A percentile compares a stretch with the other conserved stretches of the same genome.
These are phyloP conservation scores for Albophoma yamanashiensis DNA, from an alignment of 2,329 filamentous ascomycete species.

Conservation along the genomic window DNA sequence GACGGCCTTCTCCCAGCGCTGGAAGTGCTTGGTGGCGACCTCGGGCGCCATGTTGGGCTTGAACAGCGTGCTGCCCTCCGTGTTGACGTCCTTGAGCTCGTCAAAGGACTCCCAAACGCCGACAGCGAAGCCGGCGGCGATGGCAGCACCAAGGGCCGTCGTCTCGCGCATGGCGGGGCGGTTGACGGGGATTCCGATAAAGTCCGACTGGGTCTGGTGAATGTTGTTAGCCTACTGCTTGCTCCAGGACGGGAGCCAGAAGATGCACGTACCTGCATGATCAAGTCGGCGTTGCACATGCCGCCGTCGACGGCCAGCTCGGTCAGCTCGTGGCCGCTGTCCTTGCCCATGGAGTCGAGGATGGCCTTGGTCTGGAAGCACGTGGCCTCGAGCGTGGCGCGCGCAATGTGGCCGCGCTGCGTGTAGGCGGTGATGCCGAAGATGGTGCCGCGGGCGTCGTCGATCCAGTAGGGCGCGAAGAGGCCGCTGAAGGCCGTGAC, in stretches of 20 bases:
- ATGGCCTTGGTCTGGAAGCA: slow-evolving; percentile 81
- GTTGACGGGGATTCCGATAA: slow-evolving; percentile 69
- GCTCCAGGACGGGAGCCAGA: not conserved
- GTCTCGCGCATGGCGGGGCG: slow-evolving; percentile 76
- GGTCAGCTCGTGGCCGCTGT: slow-evolving; percentile 60
- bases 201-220: slow-evolving; percentile 59
- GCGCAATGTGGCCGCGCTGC: slow-evolving; percentile 64
- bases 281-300: slow-evolving; percentile 71
- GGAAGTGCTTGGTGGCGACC: slow-evolving; percentile 53
- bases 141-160: slow-evolving; percentile 70
- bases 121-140: slow-evolving; percentile 70
- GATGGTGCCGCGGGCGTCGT: slow-evolving; percentile 70
- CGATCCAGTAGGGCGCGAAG: slow-evolving; percentile 79
- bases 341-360: slow-evolving; percentile 69
- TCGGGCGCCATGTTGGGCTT: slow-evolving; percentile 51
- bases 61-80: slow-evolving; percentile 57
- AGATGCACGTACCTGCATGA: slow-evolving; percentile 49
- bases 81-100: slow-evolving; percentile 63
- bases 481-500: slow-evolving; percentile 75
- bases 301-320: slow-evolving; percentile 76
- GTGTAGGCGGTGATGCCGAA: slow-evolving; percentile 73
- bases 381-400: slow-evolving; percentile 70
- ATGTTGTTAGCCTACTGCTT: not conserved
- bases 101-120: slow-evolving; percentile 65
- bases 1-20: slow-evolving; percentile 66